Base-by-base conservation (phyloP, 2,329 filamentous ascomycete species). In the Chaetomiaceae sp. region DNA sequence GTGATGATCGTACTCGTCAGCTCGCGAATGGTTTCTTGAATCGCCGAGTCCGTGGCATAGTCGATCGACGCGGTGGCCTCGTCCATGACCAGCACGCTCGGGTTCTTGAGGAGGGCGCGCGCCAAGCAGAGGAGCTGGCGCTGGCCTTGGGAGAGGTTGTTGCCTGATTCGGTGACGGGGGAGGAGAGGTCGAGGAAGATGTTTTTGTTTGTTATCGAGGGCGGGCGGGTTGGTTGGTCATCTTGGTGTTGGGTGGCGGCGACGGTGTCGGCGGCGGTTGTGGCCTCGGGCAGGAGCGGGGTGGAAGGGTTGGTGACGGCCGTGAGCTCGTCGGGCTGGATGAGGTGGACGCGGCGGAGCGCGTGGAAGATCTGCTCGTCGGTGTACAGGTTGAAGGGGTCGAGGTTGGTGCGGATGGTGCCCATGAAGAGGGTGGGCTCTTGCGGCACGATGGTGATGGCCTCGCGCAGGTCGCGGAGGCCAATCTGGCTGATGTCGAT, bases 1-100 rank as follows among this genome's bases (percentile, higher is more conserved):
- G 94, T 97, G 67, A 97, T 89, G 56, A 95, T 96, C 0, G 94
- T 99, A 69, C 91, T 89, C 60, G 85, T 87, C 63, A 97, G 81
- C 69, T 96, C 88, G n/a, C 91, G 87, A 57, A 99, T 91, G 0
- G 94, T 97, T 64, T 89, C 90, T 71, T 99, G 94, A 62, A 99
- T 97, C 74, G 96, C 96, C 46, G 86, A 80, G 65, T 99, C 94
- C 2, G 94, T 99, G 5, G 85, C 87, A 71, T 97, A 97, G 72
- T 99, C 94, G 65, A 99, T 97, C 0, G 89, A 95, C 0, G 94
- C 94, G 0, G 94, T 99, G 0, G 94, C 94, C 75, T 99, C 94
- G 70, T 99, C 94, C 94, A 99, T 97, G 66, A 99, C 87, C n/a
- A 99, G 77, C 1, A 99, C 91, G 60, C 88, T 91, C 0, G 94